Base-by-base conservation (phyloP, 805 yeast genomes). In the Yarrowia sp. region DNA sequence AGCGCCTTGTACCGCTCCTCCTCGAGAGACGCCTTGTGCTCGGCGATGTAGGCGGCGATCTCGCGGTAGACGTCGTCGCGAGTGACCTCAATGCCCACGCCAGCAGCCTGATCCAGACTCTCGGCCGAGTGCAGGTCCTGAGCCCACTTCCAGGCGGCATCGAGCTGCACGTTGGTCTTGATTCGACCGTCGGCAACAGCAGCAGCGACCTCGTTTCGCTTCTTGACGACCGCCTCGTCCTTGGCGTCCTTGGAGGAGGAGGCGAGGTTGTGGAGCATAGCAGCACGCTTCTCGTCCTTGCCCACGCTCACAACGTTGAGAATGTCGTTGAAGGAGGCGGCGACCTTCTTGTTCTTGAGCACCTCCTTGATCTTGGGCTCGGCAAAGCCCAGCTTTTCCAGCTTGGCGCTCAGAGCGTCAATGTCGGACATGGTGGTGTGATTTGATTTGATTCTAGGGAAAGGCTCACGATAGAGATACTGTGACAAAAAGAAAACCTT, bases 311-410 rank as follows among this genome's bases (percentile, higher is more conserved):
- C 76, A 60, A 82, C 83, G 22, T 71, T 68, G 62, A 88, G 78
- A 63, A 91, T 80, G 35, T 81, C 81, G 29, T 78, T 80, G 59
- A 94, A 79, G 1, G 96, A 83, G 39, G 78, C 77, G 16, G 93
- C 82, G 39, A 92, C 96, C 73, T 92, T 92, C 72, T 85, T 85
- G 77, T 94, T 93, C 73, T 90, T 93, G 62, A 84, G 73, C 63
- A 91, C 86, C 71, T 94, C 98, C 55, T 84, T 82, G 64, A 88
- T 79, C 72, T 89, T 90, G 67, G 66, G 60, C 41, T 65, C 68
- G 33, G 63, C 58, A 22, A 69, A 62, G 2, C 71, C 71, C 31
- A 69, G 67, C 29, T 58, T 46, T n/a, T 49, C 64, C 51, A 68
- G 68, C 60, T 64, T 63, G 27, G 36, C 22, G 42, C 58, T 51